These are phyloP conservation scores for Bacidia rubella DNA, from an alignment of 495 filamentous ascomycete species.

Conservation along the genomic window DNA sequence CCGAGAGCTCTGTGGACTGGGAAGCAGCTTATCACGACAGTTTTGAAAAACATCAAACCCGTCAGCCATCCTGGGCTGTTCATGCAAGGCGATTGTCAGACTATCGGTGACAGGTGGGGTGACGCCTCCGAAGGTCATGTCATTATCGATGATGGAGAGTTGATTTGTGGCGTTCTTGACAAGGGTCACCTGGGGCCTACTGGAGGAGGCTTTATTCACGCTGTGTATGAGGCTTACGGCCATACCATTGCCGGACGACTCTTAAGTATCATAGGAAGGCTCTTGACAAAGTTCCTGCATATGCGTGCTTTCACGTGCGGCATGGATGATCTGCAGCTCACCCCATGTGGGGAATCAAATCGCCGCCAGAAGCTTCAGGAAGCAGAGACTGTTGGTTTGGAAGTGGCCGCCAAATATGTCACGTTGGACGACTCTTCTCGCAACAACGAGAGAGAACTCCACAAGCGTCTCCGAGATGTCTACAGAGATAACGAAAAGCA, in stretches of 20 bases:
- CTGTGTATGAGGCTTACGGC: constrained; percentile 87
- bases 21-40: constrained; percentile 89
- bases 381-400: constrained; percentile 59
- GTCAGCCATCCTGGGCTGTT: constrained; percentile 60
- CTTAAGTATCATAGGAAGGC: constrained; percentile 74
- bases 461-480: constrained; percentile 72
- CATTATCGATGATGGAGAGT: constrained; percentile 75
- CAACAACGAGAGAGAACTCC: constrained; percentile 53
- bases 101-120: constrained; percentile 64
- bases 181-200: constrained; percentile 88
- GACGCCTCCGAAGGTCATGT: constrained; percentile 54
- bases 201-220: constrained; percentile 77
- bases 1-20: constrained; percentile 86
- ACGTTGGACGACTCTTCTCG: constrained; percentile 54
- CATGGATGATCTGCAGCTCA: constrained; percentile 89
- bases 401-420: constrained; percentile 83
- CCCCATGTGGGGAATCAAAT: constrained; percentile 58
- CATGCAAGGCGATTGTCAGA: constrained; percentile 63
- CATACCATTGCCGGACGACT: constrained; percentile 71
- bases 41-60: constrained; percentile 83
- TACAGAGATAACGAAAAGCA: constrained; percentile 84
- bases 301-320: constrained; percentile 95
- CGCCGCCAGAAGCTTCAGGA: constrained; percentile 56
- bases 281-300: constrained; percentile 78
- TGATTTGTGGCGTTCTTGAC: constrained; percentile 84